Conservation (phyloP, 208 protist species). For the Acanthamoeba pearcei region DNA sequence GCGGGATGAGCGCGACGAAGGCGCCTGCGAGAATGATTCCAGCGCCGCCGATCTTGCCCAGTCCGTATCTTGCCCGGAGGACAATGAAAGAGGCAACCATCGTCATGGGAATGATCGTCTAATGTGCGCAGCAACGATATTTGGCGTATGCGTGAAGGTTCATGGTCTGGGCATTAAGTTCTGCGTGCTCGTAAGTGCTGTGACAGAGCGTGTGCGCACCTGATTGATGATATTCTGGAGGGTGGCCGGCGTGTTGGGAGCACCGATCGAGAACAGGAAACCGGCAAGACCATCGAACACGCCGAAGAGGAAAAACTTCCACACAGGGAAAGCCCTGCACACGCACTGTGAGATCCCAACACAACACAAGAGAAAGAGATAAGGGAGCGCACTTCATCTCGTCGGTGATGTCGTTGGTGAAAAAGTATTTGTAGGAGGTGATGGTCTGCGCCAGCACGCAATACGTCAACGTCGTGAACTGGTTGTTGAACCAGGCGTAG, state of each 20-base stretch:
- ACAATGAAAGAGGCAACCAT: constrained; percentile 47
- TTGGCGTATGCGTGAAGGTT: not conserved
- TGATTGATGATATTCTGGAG: constrained; percentile 66
- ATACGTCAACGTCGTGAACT: constrained; percentile 39
- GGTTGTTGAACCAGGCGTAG: constrained; percentile 65
- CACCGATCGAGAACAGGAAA: constrained; percentile 60
- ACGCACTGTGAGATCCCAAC: not conserved
- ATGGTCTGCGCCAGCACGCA: constrained; percentile 47
- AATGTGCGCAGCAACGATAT: not conserved
- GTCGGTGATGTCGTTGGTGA: constrained; percentile 65
- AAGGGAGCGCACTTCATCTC: constrained; percentile 39
- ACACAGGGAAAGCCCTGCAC: constrained; percentile 49
- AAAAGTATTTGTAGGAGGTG: constrained; percentile 68
- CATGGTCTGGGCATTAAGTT: not conserved
- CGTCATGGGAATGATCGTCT: constrained; percentile 65
- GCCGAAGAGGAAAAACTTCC: constrained; percentile 68
- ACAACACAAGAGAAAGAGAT: not conserved
- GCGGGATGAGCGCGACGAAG: constrained; percentile 40
- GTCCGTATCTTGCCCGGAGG: not conserved
- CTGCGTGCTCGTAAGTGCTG: too few relatives aligned
- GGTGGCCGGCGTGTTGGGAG: constrained; percentile 54
- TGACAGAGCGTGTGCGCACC: not conserved
- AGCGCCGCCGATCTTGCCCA: constrained; percentile 55
- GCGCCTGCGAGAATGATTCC: constrained; percentile 39
- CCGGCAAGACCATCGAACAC: constrained; percentile 54